phyloP scores from a whole-genome alignment of 495 filamentous ascomycete genomes.

The Astrothelium macrocarpum region DNA sequence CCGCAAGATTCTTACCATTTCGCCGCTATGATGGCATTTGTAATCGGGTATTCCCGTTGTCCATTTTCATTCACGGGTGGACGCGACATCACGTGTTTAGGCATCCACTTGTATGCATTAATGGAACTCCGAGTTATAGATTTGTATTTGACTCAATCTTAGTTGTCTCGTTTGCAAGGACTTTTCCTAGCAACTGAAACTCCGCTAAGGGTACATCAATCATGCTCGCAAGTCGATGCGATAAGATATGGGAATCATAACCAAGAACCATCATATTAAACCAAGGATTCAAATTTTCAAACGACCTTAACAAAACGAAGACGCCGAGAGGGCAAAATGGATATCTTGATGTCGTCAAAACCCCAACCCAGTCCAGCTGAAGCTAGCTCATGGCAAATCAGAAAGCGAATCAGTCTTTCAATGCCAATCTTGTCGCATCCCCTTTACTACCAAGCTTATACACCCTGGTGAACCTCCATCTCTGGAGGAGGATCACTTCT shows the following conservation, averaged over 20 bases:
- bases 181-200: background rate
- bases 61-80: background rate
- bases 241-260: background rate
- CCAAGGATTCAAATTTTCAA: background rate
- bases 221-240: background rate
- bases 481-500: constrained; percentile 22
- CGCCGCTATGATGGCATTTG: constrained; percentile 3
- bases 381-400: constrained; percentile 2
- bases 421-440: background rate
- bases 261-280: background rate
- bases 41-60: background rate
- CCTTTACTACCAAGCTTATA: constrained; percentile 20
- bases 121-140: background rate
- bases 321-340: background rate
- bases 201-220: background rate
- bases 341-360: background rate
- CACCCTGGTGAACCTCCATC: constrained; percentile 30
- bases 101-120: background rate
- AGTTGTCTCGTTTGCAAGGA: background rate
- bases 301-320: background rate
- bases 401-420: background rate
- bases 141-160: background rate
- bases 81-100: background rate
- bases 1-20: background rate
- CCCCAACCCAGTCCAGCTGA: constrained; percentile 2